A percentile compares a stretch with the other conserved stretches of the same genome.
Conservation (phyloP, 2,329 filamentous ascomycete genomes). For the Claviceps sp. region DNA sequence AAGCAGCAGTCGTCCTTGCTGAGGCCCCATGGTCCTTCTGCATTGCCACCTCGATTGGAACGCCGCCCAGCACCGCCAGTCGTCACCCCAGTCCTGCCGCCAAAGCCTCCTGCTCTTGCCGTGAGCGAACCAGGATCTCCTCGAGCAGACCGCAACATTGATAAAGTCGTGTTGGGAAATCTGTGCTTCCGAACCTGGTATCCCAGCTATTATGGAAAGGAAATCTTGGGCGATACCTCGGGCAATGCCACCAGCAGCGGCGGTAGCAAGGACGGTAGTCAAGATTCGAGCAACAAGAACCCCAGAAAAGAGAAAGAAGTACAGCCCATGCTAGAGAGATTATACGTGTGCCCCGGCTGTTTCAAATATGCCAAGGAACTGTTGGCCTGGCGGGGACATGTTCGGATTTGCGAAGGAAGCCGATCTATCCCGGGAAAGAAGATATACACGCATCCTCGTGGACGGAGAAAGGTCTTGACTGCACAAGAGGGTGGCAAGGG, state of each 20-base stretch:
- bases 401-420: constrained; percentile 40
- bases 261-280: constrained; percentile 15
- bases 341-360: constrained; percentile 86
- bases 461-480: constrained; percentile 26
- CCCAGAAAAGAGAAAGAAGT: constrained; percentile 23
- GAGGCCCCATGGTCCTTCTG: constrained; percentile 20
- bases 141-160: constrained; percentile 59
- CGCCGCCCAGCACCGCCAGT: constrained; percentile 14
- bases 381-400: constrained; percentile 44
- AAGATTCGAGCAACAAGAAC: constrained; percentile 15
- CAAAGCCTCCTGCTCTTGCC: constrained; percentile 19
- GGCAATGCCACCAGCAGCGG: constrained; percentile 15
- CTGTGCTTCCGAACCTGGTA: constrained; percentile 85
- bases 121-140: constrained; percentile 22
- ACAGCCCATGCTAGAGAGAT: constrained; percentile 42
- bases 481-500: constrained; percentile 18
- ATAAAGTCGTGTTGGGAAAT: constrained; percentile 75
- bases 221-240: constrained; percentile 41
- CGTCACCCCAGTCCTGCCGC: constrained; percentile 21
- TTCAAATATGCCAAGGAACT: constrained; percentile 75
- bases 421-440: constrained; percentile 49
- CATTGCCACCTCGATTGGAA: constrained; percentile 18
- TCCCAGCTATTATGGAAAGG: constrained; percentile 77
- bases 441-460: constrained; percentile 54
- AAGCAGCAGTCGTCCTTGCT: constrained; percentile 17